These are phyloP conservation scores for Oryza nivara DNA, from an alignment of 176 grass and related monocot species.

Conservation along the genomic window DNA sequence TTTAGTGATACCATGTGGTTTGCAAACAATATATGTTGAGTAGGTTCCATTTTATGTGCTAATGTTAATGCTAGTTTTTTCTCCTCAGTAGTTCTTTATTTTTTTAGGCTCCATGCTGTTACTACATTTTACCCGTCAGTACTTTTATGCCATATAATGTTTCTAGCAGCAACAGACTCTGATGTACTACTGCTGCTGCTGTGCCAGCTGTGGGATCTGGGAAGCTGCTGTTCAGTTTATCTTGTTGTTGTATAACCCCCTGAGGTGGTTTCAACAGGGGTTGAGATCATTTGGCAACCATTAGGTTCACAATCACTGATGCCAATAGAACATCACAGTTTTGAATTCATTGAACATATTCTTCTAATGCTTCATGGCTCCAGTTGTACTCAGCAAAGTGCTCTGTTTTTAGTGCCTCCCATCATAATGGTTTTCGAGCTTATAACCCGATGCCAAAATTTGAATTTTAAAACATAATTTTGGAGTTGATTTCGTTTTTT, in stretches of 20 bases:
- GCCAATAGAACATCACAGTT: neutral
- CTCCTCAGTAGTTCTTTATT: neutral
- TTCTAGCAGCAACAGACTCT: constrained; percentile 14
- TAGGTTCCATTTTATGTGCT: neutral
- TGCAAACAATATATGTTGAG: neutral
- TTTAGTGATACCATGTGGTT: neutral
- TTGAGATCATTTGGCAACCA: neutral
- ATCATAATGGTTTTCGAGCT: too few relatives aligned
- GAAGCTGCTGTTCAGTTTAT: neutral
- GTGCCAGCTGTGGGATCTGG: neutral
- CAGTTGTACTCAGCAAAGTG: neutral
- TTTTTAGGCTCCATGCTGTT: neutral
- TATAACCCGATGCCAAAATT: too few relatives aligned
- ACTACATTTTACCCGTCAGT: neutral
- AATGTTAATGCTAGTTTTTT: neutral
- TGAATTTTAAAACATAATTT: too few relatives aligned
- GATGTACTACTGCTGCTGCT: neutral
- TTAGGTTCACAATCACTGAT: constrained; percentile 2
- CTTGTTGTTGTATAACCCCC: neutral
- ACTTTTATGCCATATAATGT: neutral
- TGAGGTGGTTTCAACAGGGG: neutral
- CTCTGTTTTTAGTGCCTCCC: too few relatives aligned
- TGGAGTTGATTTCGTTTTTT: too few relatives aligned
- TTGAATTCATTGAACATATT: neutral
- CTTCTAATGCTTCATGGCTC: neutral